Conservation (phyloP, 768 basidiomycete species). For the Naematelia aurantialba region DNA sequence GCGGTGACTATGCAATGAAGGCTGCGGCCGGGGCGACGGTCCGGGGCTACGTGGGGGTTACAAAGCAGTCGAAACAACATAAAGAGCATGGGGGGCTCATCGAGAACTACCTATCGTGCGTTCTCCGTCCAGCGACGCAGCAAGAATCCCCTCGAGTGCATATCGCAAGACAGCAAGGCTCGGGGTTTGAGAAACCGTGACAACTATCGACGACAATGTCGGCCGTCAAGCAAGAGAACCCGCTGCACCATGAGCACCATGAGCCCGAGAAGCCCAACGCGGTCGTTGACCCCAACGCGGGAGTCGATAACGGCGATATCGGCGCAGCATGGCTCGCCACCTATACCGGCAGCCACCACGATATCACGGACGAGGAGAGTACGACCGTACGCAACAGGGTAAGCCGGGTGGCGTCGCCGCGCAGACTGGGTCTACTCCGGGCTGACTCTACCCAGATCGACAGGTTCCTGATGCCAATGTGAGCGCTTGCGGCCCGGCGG, state of each 20-base stretch:
- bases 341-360: conserved; percentile 1
- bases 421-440: too few species aligned
- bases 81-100: too few species aligned
- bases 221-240: not conserved
- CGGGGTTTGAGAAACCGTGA: too few species aligned
- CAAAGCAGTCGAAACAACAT: not conserved
- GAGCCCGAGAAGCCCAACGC: not conserved
- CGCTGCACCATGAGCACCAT: not conserved
- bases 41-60: not conserved
- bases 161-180: too few species aligned
- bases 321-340: conserved; percentile 6
- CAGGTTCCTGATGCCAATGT: conserved; percentile 6
- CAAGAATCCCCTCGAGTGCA: not conserved
- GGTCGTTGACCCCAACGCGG: not conserved
- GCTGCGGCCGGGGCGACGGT: not conserved
- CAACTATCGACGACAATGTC: not conserved
- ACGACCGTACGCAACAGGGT: conserved; percentile 4
- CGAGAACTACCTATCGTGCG: too few species aligned
- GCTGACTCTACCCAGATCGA: too few species aligned
- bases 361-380: conserved; percentile 5
- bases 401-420: not conserved
- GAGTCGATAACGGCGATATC: conserved; percentile 1
- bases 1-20: too few species aligned
- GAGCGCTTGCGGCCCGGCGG: too few species aligned
- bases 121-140: too few species aligned